Evolutionary conservation across 2,329 filamentous ascomycete genomes (phyloP), one percentile per base, ranked within the genome.

Genomic region (Claviceps arundinis): DNA sequence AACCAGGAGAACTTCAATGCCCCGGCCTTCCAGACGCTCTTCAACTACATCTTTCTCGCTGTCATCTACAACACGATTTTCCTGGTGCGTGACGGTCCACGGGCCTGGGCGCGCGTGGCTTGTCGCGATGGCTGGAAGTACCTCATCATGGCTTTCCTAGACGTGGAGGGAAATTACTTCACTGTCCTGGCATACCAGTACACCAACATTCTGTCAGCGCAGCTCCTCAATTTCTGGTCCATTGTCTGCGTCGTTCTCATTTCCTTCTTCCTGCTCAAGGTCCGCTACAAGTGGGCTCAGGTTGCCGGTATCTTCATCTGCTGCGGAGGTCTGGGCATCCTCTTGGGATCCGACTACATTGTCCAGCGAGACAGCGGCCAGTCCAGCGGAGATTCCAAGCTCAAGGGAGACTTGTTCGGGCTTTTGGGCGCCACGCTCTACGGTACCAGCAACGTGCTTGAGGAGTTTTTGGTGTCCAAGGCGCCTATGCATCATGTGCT

Each of bases 171-270:
- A 56, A 98, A 98, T 72, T 98, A 96, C 74, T 97, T 97, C 66
- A 90, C 90, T 62, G 91, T 98, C 49, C 77, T 96, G 48, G 93
- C 91, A 5, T 98, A 97, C 73, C 79, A 85, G 54, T 82, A 94
- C 74, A 95, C 91, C 51, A 96, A 90, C 62, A 85, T 96, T 60
- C 77, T 97, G 48, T 93, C 86, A 19, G 89, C 89, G 16, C 90
- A 97, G 74, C 78, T 98, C 50, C 89, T 98, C 71, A 96, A 96
- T 76, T 97, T 97, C 73, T 97, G 91, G 91, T 87, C 90, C 60
- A 97, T 98, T 59, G 87, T 95, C 49, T 83, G 91, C 56, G 93
- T 98, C 22, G 89, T 97, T 19, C 64, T 86, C 55, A 71, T 96
- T 58, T 95, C 89, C 30, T 90, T 95, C 70, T 58, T 83, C 57